A percentile compares a stretch with the other conserved stretches of the same genome.
phyloP scores from a whole-genome alignment of 2,329 filamentous ascomycete genomes.

The Calonectria crousiana region DNA sequence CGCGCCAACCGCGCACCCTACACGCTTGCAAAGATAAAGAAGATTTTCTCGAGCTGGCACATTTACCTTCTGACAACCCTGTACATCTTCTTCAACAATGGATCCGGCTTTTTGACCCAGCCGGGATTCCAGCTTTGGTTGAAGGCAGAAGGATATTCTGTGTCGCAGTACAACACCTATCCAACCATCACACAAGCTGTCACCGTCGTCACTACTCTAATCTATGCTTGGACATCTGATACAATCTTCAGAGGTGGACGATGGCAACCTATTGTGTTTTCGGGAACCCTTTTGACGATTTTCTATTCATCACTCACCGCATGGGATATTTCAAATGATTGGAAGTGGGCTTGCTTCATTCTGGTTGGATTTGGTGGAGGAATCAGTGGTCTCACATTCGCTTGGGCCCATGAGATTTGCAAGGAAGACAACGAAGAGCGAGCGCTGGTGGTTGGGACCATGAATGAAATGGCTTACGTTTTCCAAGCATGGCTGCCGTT shows the following conservation, averaged over 20 bases:
- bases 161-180: slow-evolving; percentile 61
- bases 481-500: slow-evolving; percentile 78
- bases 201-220: slow-evolving; percentile 67
- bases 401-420: slow-evolving; percentile 65
- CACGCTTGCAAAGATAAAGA: slow-evolving; percentile 64
- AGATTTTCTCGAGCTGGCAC: slow-evolving; percentile 74
- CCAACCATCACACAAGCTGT: slow-evolving; percentile 70
- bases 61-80: slow-evolving; percentile 69
- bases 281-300: slow-evolving; percentile 56
- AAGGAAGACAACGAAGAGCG: slow-evolving; percentile 71
- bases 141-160: slow-evolving; percentile 56
- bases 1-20: slow-evolving; percentile 56
- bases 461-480: slow-evolving; percentile 79
- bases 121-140: slow-evolving; percentile 68
- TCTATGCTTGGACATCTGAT: slow-evolving; percentile 76
- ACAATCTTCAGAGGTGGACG: slow-evolving; percentile 67
- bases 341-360: slow-evolving; percentile 75
- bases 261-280: slow-evolving; percentile 74
- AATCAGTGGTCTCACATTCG: slow-evolving; percentile 59
- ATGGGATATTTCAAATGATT: slow-evolving; percentile 61
- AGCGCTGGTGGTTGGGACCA: slow-evolving; percentile 72
- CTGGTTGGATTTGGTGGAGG: slow-evolving; percentile 65
- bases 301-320: slow-evolving; percentile 54
- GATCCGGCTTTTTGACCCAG: slow-evolving; percentile 57
- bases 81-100: slow-evolving; percentile 76